Evolutionary conservation across 1,139 yeast species (phyloP).

Genomic region (Lodderomyces parapsilosis): DNA sequence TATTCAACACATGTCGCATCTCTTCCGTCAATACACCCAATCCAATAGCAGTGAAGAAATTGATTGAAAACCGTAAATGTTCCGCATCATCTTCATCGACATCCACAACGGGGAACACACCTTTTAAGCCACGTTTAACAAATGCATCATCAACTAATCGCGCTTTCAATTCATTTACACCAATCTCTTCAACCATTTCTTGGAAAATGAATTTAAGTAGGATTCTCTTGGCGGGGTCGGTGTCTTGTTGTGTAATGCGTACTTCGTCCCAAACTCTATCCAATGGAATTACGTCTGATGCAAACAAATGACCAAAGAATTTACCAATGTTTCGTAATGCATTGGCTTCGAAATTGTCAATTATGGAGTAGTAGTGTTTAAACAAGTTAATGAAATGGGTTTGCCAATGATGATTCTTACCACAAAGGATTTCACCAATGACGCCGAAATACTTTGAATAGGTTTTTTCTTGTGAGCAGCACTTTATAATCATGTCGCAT

Average conservation of each 20-base stretch:
- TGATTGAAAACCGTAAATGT: slow-evolving; percentile 76
- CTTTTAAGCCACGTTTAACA: slow-evolving; percentile 45
- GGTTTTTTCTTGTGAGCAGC: slow-evolving; percentile 85
- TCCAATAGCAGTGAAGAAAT: slow-evolving; percentile 91
- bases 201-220: slow-evolving; percentile 79
- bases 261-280: slow-evolving; percentile 54
- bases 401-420: slow-evolving; percentile 52
- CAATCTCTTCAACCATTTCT: slow-evolving; percentile 78
- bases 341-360: slow-evolving; percentile 70
- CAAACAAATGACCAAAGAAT: slow-evolving; percentile 82
- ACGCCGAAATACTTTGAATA: slow-evolving; percentile 85
- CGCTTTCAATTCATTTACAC: slow-evolving; percentile 49
- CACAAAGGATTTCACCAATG: slow-evolving; percentile 66
- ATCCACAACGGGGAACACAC: slow-evolving; percentile 47
- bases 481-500: slow-evolving; percentile 74
- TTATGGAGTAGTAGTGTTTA: slow-evolving; percentile 50
- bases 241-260: slow-evolving; percentile 64
- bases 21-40: slow-evolving; percentile 79
- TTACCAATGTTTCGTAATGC: slow-evolving; percentile 79
- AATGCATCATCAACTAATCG: slow-evolving; percentile 49
- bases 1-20: slow-evolving; percentile 60
- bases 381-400: slow-evolving; percentile 53
- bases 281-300: slow-evolving; percentile 61
- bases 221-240: slow-evolving; percentile 80
- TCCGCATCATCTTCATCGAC: slow-evolving; percentile 49